Percentiles rank a stretch among this genome's conserved stretches.
Conservation (phyloP, 2,329 filamentous ascomycete species). For the Hymenoscyphus albidus region DNA sequence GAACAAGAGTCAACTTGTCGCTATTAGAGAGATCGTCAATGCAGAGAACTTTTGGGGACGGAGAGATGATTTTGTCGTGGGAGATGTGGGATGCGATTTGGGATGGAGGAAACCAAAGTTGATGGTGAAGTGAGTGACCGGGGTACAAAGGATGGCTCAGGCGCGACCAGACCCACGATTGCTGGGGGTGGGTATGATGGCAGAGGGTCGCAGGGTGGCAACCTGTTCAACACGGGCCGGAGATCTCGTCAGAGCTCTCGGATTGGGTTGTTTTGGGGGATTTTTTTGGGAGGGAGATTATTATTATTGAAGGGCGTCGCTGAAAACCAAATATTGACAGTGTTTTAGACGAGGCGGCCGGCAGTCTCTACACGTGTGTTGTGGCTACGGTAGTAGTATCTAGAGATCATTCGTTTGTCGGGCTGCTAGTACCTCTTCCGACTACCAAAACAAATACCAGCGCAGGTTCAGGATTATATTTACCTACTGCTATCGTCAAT, state of each 20-base stretch:
- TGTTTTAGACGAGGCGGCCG: neutral
- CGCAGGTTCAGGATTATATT: neutral
- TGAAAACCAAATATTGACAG: neutral
- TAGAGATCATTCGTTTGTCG: neutral
- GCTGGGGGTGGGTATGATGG: neutral
- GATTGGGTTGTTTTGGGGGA: neutral
- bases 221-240: neutral
- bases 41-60: neutral
- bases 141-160: slow-evolving; percentile 1
- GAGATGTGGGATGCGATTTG: neutral
- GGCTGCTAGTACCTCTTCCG: neutral
- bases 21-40: neutral
- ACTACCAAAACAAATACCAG: neutral
- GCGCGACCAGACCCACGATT: neutral
- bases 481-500: neutral
- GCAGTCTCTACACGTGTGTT: neutral
- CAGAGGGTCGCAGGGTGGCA: neutral
- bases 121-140: slow-evolving; percentile 4
- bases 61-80: neutral
- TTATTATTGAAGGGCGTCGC: neutral
- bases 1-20: slow-evolving; percentile 11
- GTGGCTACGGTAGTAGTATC: neutral
- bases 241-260: neutral
- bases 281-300: neutral
- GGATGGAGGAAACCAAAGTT: slow-evolving; percentile 1